Conservation (phyloP, 148 eudicot genomes). For the Simmondsia chinensis region DNA sequence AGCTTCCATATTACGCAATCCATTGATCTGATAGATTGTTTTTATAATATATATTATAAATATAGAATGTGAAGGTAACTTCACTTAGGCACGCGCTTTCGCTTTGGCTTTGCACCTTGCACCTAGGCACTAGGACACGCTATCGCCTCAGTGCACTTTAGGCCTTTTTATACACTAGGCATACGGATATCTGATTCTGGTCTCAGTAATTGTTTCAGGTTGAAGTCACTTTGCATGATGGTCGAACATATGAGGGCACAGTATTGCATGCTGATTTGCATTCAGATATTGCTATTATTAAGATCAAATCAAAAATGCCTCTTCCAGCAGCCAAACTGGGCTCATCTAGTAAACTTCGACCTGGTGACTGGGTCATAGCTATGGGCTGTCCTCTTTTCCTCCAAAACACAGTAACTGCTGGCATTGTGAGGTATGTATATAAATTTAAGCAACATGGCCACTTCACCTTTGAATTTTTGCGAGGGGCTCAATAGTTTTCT, state of each 20-base stretch:
- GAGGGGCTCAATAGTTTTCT: no score
- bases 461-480: not conserved
- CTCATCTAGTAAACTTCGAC: conserved; percentile 75
- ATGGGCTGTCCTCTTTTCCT: conserved; percentile 92
- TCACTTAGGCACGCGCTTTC: no score
- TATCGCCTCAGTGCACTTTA: no score
- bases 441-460: not conserved
- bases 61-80: no score
- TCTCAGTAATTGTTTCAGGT: conserved; percentile 32
- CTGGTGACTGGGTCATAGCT: conserved; percentile 98
- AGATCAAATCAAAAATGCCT: conserved; percentile 73
- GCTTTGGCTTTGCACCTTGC: no score
- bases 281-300: conserved; percentile 87
- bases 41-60: no score
- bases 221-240: conserved; percentile 97
- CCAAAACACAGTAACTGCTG: conserved; percentile 94
- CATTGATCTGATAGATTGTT: no score
- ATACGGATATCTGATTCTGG: not conserved
- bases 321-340: conserved; percentile 87
- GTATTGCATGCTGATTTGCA: conserved; percentile 89
- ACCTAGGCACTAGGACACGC: no score
- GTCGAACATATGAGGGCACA: conserved; percentile 78
- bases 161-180: no score
- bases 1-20: no score
- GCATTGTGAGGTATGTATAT: conserved; percentile 66